phyloP scores from a whole-genome alignment of 257 asterid species.

The Solanum etuberosum region DNA sequence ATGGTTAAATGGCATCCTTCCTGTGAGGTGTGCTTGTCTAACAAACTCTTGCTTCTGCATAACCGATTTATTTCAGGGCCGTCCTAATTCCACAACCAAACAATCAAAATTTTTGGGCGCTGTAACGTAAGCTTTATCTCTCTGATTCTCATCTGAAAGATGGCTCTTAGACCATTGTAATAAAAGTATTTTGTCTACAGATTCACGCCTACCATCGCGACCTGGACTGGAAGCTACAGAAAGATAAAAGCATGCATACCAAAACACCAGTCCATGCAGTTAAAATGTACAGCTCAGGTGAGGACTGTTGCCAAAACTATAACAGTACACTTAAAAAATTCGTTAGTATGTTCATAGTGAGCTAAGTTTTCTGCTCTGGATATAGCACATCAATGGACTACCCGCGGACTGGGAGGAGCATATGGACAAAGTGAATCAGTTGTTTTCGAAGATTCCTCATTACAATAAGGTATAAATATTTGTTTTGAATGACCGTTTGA shows the following conservation, averaged over 20 bases:
- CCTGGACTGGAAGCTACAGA: conserved; percentile 79
- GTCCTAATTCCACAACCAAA: conserved; percentile 27
- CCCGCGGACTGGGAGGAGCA: conserved; percentile 66
- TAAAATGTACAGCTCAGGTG: conserved; percentile 72
- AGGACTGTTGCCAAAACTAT: background rate
- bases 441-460: conserved; percentile 65
- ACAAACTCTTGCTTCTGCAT: background rate
- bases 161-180: background rate
- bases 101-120: conserved; percentile 54
- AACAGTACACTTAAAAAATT: background rate
- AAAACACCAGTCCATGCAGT: conserved; percentile 83
- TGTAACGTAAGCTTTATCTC: conserved; percentile 43
- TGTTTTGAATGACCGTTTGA: background rate
- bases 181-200: conserved; percentile 14
- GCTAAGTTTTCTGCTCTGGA: background rate
- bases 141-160: background rate
- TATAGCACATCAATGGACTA: conserved; percentile 69
- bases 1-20: background rate
- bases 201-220: conserved; percentile 56
- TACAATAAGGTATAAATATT: conserved; percentile 49
- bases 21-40: background rate
- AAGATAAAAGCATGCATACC: conserved; percentile 91
- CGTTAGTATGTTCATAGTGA: background rate
- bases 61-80: conserved; percentile 36
- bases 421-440: conserved; percentile 60